Evolutionary conservation across 2,329 filamentous ascomycete genomes (phyloP).

Genomic region (Trichoderma gracile): DNA sequence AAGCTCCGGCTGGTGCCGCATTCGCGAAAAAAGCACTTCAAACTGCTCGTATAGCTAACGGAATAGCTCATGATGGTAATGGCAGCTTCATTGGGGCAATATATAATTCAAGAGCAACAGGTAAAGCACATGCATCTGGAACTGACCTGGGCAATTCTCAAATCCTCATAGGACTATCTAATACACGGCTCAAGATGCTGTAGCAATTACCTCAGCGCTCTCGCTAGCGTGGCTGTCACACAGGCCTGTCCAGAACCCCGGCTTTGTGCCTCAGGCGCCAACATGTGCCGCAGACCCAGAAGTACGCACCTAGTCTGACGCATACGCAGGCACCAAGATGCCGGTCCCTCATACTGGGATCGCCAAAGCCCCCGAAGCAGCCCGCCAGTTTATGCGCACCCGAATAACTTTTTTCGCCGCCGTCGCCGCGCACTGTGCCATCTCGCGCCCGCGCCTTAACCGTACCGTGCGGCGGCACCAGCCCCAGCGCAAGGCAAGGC

Average conservation of each 20-base stretch:
- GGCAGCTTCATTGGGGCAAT: too few species aligned
- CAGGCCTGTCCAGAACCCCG: background rate
- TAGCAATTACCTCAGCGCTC: background rate
- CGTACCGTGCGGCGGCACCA: constrained; percentile 23
- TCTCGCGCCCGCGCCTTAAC: constrained; percentile 19
- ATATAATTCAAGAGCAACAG: too few species aligned
- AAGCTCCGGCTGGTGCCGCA: background rate
- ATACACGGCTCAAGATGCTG: background rate
- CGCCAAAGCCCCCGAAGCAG: constrained; percentile 24
- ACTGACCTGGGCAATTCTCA: too few species aligned
- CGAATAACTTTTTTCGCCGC: constrained; percentile 25
- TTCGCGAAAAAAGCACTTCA: too few species aligned
- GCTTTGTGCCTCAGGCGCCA: constrained; percentile 39
- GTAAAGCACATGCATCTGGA: too few species aligned
- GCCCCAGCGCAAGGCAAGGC: background rate
- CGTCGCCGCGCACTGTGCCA: constrained; percentile 18
- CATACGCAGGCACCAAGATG: constrained; percentile 30
- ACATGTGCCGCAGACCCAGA: constrained; percentile 28
- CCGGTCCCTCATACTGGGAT: constrained; percentile 25
- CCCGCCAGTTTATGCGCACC: constrained; percentile 13
- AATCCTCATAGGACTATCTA: background rate
- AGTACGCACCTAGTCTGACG: constrained; percentile 34
- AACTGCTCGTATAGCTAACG: too few species aligned
- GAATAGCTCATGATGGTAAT: too few species aligned
- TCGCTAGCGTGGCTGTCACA: constrained; percentile 9